Conservation (phyloP, 108 stramenopile genomes). For the Skeletonema marinoi region DNA sequence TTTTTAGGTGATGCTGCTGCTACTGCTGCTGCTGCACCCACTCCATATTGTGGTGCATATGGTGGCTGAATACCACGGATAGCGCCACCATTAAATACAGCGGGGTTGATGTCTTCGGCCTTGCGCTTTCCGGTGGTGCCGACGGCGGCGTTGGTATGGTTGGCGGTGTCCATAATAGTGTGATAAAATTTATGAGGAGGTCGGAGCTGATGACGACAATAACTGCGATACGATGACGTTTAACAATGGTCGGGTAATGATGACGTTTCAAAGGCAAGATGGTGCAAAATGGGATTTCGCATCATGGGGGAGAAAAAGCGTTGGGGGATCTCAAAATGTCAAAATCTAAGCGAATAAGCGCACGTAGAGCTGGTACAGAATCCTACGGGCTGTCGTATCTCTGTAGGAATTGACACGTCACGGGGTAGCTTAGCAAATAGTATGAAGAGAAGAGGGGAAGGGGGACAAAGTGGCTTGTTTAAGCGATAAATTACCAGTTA, state of each 20-base stretch:
- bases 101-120: constrained; percentile 12
- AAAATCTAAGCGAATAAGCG: too few relatives aligned
- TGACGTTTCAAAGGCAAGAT: too few relatives aligned
- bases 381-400: too few relatives aligned
- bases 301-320: too few relatives aligned
- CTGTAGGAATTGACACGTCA: too few relatives aligned
- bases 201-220: constrained; percentile 1
- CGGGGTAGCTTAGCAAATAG: too few relatives aligned
- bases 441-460: too few relatives aligned
- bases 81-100: constrained; percentile 1
- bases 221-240: constrained; percentile 5
- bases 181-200: background rate
- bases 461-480: too few relatives aligned
- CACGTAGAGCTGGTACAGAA: too few relatives aligned
- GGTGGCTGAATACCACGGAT: background rate
- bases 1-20: background rate
- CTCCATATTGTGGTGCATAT: background rate
- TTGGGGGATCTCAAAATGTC: too few relatives aligned
- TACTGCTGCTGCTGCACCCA: background rate
- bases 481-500: too few relatives aligned
- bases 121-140: constrained; percentile 12
- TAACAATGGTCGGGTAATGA: background rate
- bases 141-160: background rate
- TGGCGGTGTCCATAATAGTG: background rate
- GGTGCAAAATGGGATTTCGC: too few relatives aligned